Conservation (phyloP, 306 rosid species). For the Sindora glabra region DNA sequence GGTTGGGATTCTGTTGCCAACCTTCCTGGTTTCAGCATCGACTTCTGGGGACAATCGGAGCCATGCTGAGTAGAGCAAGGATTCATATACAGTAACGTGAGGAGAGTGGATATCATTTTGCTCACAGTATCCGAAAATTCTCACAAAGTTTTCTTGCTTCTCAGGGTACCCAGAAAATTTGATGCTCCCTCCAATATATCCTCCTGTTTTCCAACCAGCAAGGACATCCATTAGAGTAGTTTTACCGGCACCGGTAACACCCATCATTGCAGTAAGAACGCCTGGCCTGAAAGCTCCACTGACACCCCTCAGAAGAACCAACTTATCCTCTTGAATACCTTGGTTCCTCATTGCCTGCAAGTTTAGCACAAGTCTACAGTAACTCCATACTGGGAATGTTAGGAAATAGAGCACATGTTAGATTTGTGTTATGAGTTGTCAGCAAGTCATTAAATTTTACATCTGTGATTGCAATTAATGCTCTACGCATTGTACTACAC, state of each 20-base stretch:
- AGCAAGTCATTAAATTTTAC: too few species aligned
- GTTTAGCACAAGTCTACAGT: constrained; percentile 1
- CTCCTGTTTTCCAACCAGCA: constrained; percentile 86
- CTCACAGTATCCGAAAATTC: constrained; percentile 91
- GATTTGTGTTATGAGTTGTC: too few species aligned
- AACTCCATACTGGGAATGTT: too few species aligned
- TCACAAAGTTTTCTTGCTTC: constrained; percentile 83
- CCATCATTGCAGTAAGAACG: constrained; percentile 91
- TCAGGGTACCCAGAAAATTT: constrained; percentile 75
- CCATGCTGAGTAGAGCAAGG: constrained; percentile 60
- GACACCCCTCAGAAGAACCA: constrained; percentile 67
- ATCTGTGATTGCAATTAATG: too few species aligned
- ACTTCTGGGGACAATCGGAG: constrained; percentile 45
- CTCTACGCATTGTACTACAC: too few species aligned
- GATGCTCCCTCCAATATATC: constrained; percentile 66
- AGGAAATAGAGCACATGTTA: too few species aligned
- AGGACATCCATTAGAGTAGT: constrained; percentile 93
- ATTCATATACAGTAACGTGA: constrained; percentile 51
- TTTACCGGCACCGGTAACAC: constrained; percentile 95
- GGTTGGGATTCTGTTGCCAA: constrained; percentile 14
- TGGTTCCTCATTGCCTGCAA: constrained; percentile 59
- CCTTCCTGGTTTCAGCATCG: constrained; percentile 42
- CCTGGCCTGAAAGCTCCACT: constrained; percentile 92
- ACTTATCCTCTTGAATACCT: constrained; percentile 56
- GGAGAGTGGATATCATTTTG: constrained; percentile 85